Percentiles rank a stretch among this genome's conserved stretches.
Evolutionary conservation across 352 stramenopile genomes (phyloP).

Genomic region (Peronosclerospora sorghi): DNA sequence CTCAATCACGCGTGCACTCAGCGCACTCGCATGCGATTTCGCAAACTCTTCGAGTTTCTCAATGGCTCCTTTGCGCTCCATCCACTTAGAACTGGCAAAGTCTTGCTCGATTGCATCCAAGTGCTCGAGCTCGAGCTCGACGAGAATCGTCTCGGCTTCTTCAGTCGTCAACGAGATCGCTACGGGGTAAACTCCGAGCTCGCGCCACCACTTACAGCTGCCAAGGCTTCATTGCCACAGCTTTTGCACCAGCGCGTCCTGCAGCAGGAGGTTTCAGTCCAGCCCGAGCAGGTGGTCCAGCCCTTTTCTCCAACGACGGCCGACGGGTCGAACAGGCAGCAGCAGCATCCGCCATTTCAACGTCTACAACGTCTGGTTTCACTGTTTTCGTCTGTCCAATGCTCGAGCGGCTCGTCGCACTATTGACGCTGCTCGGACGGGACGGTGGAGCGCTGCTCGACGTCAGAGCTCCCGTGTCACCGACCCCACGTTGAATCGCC

Average conservation of each 20-base stretch:
- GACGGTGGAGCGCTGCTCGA: constrained; percentile 22
- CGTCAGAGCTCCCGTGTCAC: constrained; percentile 13
- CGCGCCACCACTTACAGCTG: constrained; percentile 9
- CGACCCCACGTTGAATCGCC: constrained; percentile 43
- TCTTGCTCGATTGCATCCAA: constrained; percentile 43
- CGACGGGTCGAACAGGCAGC: constrained; percentile 4
- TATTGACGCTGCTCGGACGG: constrained; percentile 19
- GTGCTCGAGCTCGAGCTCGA: constrained; percentile 39
- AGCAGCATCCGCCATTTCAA: constrained; percentile 21
- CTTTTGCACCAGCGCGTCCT: constrained; percentile 13
- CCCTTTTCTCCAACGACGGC: constrained; percentile 32
- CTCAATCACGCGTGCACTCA: constrained; percentile 64
- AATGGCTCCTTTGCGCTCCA: constrained; percentile 72
- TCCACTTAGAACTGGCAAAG: constrained; percentile 72
- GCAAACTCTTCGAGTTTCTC: constrained; percentile 56
- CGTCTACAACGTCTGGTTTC: constrained; percentile 14
- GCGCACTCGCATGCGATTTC: constrained; percentile 30
- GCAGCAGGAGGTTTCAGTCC: constrained; percentile 29
- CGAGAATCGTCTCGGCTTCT: constrained; percentile 52
- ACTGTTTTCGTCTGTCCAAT: constrained; percentile 6
- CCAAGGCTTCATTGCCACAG: constrained; percentile 4
- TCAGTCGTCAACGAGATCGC: constrained; percentile 45
- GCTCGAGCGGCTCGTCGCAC: constrained; percentile 15
- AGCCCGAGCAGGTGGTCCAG: constrained; percentile 41
- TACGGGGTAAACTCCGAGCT: constrained; percentile 49